These are phyloP conservation scores for Xylariaceae sp. DNA, from an alignment of 2,329 filamentous ascomycete genomes.

Conservation along the genomic window DNA sequence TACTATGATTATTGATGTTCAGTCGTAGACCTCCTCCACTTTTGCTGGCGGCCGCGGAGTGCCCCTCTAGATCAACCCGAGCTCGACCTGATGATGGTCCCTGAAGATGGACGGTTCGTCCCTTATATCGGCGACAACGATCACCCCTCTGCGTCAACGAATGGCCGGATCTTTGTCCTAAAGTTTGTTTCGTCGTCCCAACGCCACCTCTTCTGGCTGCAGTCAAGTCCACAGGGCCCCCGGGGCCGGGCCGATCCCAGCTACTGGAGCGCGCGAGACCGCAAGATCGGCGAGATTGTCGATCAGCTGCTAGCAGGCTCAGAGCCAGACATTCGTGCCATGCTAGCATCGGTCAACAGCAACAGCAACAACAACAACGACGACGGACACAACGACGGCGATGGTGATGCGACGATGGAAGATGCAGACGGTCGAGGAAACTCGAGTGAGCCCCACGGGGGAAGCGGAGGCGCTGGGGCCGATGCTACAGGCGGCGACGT, in stretches of 20 bases:
- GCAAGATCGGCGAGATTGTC: slow-evolving; percentile 83
- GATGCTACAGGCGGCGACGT: slow-evolving; percentile 88
- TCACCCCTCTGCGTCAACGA: slow-evolving; percentile 59
- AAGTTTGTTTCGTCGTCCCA: slow-evolving; percentile 92
- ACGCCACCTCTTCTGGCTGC: slow-evolving; percentile 92
- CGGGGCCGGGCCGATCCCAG: slow-evolving; percentile 56
- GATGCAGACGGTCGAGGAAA: slow-evolving; percentile 64
- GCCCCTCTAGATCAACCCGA: slow-evolving; percentile 67
- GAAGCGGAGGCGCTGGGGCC: slow-evolving; percentile 74
- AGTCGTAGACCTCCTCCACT: slow-evolving; percentile 78
- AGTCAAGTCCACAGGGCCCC: slow-evolving; percentile 74
- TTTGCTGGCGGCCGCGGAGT: slow-evolving; percentile 88
- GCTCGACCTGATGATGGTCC: slow-evolving; percentile 90
- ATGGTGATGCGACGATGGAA: slow-evolving; percentile 73
- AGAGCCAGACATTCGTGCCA: slow-evolving; percentile 71
- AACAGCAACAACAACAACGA: slow-evolving; percentile 50
- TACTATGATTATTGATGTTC: slow-evolving; percentile 11
- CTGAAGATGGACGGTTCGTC: slow-evolving; percentile 78
- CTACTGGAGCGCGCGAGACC: slow-evolving; percentile 79
- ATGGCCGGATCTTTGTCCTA: slow-evolving; percentile 86
- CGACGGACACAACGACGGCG: slow-evolving; percentile 44
- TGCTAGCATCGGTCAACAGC: slow-evolving; percentile 61
- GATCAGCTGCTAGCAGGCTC: slow-evolving; percentile 81
- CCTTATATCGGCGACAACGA: slow-evolving; percentile 62
- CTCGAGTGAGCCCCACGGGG: slow-evolving; percentile 50